Evolutionary conservation across 2,329 filamentous ascomycete species (phyloP).

Genomic region (Lachnellula cervina): DNA sequence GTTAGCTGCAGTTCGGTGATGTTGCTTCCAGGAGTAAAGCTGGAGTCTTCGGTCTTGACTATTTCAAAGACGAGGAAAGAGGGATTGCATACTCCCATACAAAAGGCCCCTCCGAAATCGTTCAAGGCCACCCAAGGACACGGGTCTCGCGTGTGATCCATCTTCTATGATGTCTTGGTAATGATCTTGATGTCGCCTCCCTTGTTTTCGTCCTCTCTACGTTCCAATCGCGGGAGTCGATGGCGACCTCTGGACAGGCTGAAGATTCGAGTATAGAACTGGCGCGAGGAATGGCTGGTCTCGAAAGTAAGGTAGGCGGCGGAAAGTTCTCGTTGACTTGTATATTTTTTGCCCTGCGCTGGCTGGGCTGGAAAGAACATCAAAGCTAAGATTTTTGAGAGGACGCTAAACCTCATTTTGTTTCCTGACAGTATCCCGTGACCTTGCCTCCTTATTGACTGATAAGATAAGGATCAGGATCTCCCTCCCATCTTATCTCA

Average conservation of each 20-base stretch:
- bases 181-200: background rate
- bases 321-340: background rate
- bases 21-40: background rate
- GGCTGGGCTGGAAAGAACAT: background rate
- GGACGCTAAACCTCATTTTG: no score
- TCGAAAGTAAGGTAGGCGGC: background rate
- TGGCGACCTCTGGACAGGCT: background rate
- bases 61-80: conserved; percentile 2
- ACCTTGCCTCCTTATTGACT: no score
- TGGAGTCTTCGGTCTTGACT: background rate
- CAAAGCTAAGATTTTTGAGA: background rate
- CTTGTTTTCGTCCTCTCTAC: background rate
- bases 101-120: conserved; percentile 96
- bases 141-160: conserved; percentile 96
- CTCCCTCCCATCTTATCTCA: no score
- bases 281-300: background rate
- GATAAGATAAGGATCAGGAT: no score
- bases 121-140: conserved; percentile 96
- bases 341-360: background rate
- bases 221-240: background rate
- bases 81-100: conserved; percentile 74
- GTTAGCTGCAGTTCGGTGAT: conserved; percentile 9
- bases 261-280: background rate
- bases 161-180: conserved; percentile 36
- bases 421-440: no score